Conservation (phyloP, 1,284 basidiomycete species). For the Tilletia setariae region DNA sequence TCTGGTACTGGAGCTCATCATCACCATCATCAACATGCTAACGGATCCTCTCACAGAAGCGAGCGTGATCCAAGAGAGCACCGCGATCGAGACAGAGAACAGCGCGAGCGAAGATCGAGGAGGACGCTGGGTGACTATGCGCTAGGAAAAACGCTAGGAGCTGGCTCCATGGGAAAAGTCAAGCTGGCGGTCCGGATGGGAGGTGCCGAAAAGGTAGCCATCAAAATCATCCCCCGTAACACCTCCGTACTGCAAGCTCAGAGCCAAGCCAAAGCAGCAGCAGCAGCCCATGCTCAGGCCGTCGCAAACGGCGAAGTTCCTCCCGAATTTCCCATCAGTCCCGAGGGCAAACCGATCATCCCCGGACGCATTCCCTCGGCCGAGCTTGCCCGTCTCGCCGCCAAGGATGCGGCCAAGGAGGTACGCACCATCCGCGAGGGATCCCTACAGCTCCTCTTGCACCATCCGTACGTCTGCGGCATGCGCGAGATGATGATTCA, state of each 20-base stretch:
- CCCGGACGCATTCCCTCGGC: conserved; percentile 5
- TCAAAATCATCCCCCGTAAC: conserved; percentile 93
- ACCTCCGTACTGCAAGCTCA: conserved; percentile 56
- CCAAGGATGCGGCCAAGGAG: conserved; percentile 91
- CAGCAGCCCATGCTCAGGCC: conserved; percentile 52
- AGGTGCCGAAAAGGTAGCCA: conserved; percentile 92
- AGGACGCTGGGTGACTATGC: conserved; percentile 80
- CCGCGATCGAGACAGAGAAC: conserved; percentile 14
- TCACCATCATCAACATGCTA: neutral
- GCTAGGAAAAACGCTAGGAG: conserved; percentile 92
- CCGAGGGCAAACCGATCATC: conserved; percentile 58
- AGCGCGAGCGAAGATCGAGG: conserved; percentile 20
- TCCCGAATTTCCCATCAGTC: conserved; percentile 22
- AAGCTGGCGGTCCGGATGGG: conserved; percentile 87
- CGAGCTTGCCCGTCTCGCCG: conserved; percentile 18
- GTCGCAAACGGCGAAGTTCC: conserved; percentile 53
- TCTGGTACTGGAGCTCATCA: neutral
- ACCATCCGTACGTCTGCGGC: conserved; percentile 97
- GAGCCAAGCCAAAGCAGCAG: conserved; percentile 41
- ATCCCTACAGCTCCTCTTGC: conserved; percentile 82
- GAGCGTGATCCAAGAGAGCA: neutral
- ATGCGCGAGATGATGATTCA: conserved; percentile 83
- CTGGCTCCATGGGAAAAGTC: conserved; percentile 98
- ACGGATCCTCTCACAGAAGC: neutral
- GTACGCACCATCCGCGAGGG: conserved; percentile 93